Conservation (phyloP, 1,139 yeast genomes). For the Blastobotrys aristatus region DNA sequence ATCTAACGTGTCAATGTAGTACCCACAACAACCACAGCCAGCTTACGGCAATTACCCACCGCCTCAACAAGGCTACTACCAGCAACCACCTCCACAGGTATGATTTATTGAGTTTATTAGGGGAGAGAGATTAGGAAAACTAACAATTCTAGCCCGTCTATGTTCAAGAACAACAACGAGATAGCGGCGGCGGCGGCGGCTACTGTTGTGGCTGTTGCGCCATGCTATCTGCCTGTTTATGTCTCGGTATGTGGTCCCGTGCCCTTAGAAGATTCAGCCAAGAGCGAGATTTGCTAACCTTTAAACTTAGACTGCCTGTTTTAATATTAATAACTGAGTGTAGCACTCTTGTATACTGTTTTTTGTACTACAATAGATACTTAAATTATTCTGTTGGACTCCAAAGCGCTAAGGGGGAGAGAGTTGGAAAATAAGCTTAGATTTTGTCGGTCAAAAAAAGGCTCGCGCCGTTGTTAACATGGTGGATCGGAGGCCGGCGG, state of each 20-base stretch:
- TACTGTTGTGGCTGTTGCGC: conserved; percentile 35
- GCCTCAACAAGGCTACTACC: conserved; percentile 16
- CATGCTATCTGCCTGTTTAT: conserved; percentile 31
- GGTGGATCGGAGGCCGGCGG: too few species aligned
- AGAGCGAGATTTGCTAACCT: too few species aligned
- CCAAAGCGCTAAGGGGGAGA: too few species aligned
- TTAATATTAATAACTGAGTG: too few species aligned
- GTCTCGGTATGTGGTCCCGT: conserved; percentile 23
- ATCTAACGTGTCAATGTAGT: too few species aligned
- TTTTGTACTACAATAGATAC: too few species aligned
- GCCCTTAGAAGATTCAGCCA: too few species aligned
- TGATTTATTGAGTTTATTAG: not conserved
- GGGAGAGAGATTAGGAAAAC: not conserved
- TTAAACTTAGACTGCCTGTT: conserved; percentile 10
- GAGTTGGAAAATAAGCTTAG: too few species aligned
- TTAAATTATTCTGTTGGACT: too few species aligned
- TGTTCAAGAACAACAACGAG: conserved; percentile 25
- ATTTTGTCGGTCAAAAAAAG: too few species aligned
- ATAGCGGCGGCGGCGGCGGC: conserved; percentile 20
- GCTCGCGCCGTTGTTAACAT: too few species aligned
- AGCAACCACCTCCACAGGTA: conserved; percentile 22
- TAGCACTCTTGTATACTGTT: too few species aligned
- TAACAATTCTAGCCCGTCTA: conserved; percentile 22
- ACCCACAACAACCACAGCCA: conserved; percentile 30
- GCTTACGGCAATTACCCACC: conserved; percentile 25